Base-by-base conservation (phyloP, 768 basidiomycete species). In the Piloderma croceum region DNA sequence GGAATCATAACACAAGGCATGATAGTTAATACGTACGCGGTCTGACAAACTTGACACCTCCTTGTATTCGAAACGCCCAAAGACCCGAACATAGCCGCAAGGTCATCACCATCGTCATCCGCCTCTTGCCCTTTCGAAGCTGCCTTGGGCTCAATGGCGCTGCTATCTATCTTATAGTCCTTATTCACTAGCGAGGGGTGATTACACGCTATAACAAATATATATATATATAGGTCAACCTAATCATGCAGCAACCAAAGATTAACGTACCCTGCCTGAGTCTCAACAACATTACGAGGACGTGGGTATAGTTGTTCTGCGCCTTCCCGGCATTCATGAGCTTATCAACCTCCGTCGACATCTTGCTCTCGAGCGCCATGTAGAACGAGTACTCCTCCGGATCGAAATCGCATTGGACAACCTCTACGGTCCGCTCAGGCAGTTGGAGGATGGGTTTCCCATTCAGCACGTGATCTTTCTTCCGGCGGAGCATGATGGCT, bases 401-500 rank as follows among this genome's bases (percentile, higher is more conserved):
- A 44, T 88, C 82, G 51, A 99, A 98, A 1, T 68, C 62, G 59
- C 90, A 93, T 2, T 79, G 71, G 0, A 94, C 67, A 24, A 91
- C 61, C 7, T 83, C 63, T 22, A 99, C 70, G 2, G 58, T 72
- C 3, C 91, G 77, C 11, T 70, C 74, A 0, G 96, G 96, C 0
- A 99, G 74, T 12, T 83, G 72, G 29, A 98, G 71, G 15, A 98
- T 68, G 0, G 78, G 77, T 52, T 90, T 85, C 5, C 94, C 94
- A 42, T 92, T 82, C 13, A 85, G 47, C 0, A 64, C 50, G 37
- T 81, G 76, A 25, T 73, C 73, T 62, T 98, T 99, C 3, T 73
- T 81, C 4, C 96, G 80, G 5, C 94, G 75, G 22, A 97, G 76
- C 92, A 98, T 94, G 46, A 93, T 70, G 10, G 83, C 75, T 48